Percentiles rank a stretch among this genome's conserved stretches.
These are phyloP conservation scores for Mucor saturninus DNA, from an alignment of 371 early-diverging fungal genomes.

Conservation along the genomic window DNA sequence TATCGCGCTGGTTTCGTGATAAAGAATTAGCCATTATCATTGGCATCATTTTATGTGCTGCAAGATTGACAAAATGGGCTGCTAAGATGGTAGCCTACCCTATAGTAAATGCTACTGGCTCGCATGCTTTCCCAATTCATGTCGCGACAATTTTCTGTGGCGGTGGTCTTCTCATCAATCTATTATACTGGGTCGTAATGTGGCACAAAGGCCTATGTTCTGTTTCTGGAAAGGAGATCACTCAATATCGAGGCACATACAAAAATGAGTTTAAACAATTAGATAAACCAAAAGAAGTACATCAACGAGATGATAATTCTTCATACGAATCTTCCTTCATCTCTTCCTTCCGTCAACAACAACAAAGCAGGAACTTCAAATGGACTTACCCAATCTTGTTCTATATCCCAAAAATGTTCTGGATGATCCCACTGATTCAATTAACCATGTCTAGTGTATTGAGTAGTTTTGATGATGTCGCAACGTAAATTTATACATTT, in stretches of 20 bases:
- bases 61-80: constrained; percentile 45
- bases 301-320: neutral
- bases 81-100: constrained; percentile 52
- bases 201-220: constrained; percentile 40
- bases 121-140: constrained; percentile 36
- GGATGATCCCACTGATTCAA: constrained; percentile 53
- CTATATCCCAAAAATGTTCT: constrained; percentile 46
- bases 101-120: constrained; percentile 32
- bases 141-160: constrained; percentile 47
- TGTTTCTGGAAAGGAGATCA: constrained; percentile 36
- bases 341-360: neutral
- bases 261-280: constrained; percentile 12
- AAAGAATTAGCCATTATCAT: constrained; percentile 43
- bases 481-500: constrained; percentile 34
- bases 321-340: neutral
- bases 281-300: constrained; percentile 5
- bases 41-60: constrained; percentile 38
- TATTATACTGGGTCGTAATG: constrained; percentile 44
- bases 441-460: constrained; percentile 51
- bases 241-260: constrained; percentile 15
- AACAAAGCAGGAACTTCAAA: constrained; percentile 13
- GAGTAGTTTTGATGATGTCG: constrained; percentile 54
- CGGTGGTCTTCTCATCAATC: constrained; percentile 36
- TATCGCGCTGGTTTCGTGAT: constrained; percentile 54
- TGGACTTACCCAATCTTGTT: constrained; percentile 35